These are phyloP conservation scores for Pyrus pyrifolia DNA, from an alignment of 306 rosid species.

Conservation along the genomic window DNA sequence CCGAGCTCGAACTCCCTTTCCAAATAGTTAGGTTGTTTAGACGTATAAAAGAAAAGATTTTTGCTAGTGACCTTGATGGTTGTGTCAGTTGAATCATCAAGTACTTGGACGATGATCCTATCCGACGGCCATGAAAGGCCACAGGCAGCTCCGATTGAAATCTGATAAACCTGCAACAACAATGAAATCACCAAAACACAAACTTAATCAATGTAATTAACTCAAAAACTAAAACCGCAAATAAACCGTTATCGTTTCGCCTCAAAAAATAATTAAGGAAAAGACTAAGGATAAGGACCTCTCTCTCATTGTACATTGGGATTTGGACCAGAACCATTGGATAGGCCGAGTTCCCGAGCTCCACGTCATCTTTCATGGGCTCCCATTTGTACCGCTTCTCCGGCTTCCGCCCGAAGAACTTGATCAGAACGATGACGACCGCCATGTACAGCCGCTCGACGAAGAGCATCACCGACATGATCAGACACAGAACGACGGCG, in stretches of 20 bases:
- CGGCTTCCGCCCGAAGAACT: slow-evolving; percentile 55
- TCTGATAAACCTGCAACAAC: slow-evolving; percentile 64
- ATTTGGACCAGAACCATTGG: slow-evolving; percentile 81
- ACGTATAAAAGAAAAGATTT: not conserved
- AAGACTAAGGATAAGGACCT: slow-evolving; percentile 38
- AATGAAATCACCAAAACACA: not conserved
- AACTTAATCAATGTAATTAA: not conserved
- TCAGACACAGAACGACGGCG: slow-evolving; percentile 44
- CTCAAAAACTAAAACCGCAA: not conserved
- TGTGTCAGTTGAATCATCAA: slow-evolving; percentile 84
- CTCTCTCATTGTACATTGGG: slow-evolving; percentile 92
- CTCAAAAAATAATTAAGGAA: no score
- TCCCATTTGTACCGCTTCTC: slow-evolving; percentile 79
- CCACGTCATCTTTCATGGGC: slow-evolving; percentile 61
- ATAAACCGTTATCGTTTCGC: not conserved
- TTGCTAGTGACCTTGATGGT: slow-evolving; percentile 46
- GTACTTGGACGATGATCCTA: slow-evolving; percentile 71
- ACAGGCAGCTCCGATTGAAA: slow-evolving; percentile 82
- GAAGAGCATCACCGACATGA: slow-evolving; percentile 66
- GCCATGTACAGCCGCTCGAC: slow-evolving; percentile 73
- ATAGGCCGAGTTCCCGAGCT: slow-evolving; percentile 60
- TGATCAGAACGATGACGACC: slow-evolving; percentile 44
- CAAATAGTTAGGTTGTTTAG: no score
- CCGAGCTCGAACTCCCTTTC: no score
- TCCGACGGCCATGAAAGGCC: slow-evolving; percentile 91